A percentile compares a stretch with the other conserved stretches of the same genome.
These are phyloP conservation scores for Crithidia expoeki DNA, from an alignment of 208 protist species.

Conservation along the genomic window DNA sequence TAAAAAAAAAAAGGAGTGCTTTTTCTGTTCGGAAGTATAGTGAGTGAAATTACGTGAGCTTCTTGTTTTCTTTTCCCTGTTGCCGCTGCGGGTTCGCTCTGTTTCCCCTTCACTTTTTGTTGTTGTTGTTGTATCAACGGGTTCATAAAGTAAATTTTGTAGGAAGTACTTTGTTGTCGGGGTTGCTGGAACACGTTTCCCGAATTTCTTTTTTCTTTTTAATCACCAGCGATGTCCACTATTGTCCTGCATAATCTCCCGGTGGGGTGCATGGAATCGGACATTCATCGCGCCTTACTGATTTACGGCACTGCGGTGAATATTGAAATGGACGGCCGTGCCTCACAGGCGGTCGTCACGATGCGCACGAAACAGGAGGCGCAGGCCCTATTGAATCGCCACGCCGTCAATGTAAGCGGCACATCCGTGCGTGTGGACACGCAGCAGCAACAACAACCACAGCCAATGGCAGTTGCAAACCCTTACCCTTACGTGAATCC, in stretches of 20 bases:
- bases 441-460: constrained; percentile 12
- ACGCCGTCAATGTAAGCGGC: constrained; percentile 74
- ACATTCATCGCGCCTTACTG: constrained; percentile 78
- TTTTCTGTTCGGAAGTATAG: too few relatives aligned
- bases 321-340: constrained; percentile 50
- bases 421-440: constrained; percentile 66
- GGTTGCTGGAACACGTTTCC: too few relatives aligned
- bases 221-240: constrained; percentile 41
- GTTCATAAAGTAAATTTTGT: too few relatives aligned
- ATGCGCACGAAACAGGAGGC: constrained; percentile 81
- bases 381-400: constrained; percentile 62
- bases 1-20: too few relatives aligned
- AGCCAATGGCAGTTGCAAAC: constrained; percentile 10
- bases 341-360: constrained; percentile 69
- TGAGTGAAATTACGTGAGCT: too few relatives aligned
- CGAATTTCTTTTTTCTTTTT: constrained; percentile 32
- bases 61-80: too few relatives aligned
- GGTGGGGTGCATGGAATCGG: constrained; percentile 65
- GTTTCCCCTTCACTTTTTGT: too few relatives aligned
- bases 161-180: too few relatives aligned
- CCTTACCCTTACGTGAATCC: constrained; percentile 7
- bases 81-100: too few relatives aligned
- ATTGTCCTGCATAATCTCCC: constrained; percentile 77
- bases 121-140: too few relatives aligned
- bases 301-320: constrained; percentile 73